Evolutionary conservation across 2,329 filamentous ascomycete genomes (phyloP), one percentile per base, ranked within the genome.

Genomic region (Fusarium annulatum): DNA sequence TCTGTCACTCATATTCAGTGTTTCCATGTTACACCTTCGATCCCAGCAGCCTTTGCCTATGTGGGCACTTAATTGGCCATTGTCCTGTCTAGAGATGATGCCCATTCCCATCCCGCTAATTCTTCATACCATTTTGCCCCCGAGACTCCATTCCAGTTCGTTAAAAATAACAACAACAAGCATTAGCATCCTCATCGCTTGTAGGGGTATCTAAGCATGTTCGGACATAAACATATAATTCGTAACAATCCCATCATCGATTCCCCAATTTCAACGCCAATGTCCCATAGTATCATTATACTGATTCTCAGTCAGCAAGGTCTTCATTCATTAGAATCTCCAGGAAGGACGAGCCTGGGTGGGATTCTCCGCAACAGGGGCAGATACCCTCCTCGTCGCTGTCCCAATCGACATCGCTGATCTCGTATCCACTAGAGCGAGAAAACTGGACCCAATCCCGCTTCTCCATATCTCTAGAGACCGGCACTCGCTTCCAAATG

Each of bases 401-500:
- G 53, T 82, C 78, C 66, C 78, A 80, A 15, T 82, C 81, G 18
- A 71, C 33, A 30, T 81, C 77, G 42, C 73, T 78, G 69, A 82
- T 76, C 74, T 82, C 81, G 63, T 84, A 82, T 33, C 84, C 84
- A 36, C 77, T 83, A 55, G 72, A 79, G 38, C 83, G 80, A 56
- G 80, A 84, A 71, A 88, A 89, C 41, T 87, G 82, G 21, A 82
- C 79, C 87, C 86, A 89, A n/a, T 80, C 76, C 28, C 87, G 86
- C 38, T 83, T 78, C 19, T 81, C 75, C 1, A 69, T 73, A 62
- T 85, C 84, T 23, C 85, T 83, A 23, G 78, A 79, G 8, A 81
- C 52, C 2, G 87, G 87, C 1, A 88, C 83, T 18, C 80, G 83
- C 76, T 88, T 89, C 86, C 86, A 89, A 26, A 89, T 83, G 7